Evolutionary conservation across 148 eudicot genomes (phyloP).

Genomic region (Vaccinium vitisidaea): DNA sequence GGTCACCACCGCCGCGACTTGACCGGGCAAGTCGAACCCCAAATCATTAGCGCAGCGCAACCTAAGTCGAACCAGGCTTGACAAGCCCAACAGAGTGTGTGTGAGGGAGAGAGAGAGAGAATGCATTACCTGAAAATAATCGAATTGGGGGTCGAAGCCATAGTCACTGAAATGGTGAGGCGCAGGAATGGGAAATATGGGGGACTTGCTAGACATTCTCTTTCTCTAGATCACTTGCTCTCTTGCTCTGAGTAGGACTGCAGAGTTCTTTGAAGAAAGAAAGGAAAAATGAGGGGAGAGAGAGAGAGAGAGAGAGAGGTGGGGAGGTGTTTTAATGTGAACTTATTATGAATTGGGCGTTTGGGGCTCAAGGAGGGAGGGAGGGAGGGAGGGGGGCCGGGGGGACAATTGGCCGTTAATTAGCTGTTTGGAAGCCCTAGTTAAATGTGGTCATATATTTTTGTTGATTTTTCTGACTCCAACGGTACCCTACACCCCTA

Average conservation of each 20-base stretch:
- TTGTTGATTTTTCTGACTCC: too few species aligned
- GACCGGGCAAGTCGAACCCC: too few species aligned
- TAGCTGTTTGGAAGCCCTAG: too few species aligned
- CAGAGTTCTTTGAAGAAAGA: too few species aligned
- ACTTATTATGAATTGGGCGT: background rate
- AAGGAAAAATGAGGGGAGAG: background rate
- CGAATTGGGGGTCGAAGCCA: conserved; percentile 82
- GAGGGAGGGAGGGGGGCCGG: too few species aligned
- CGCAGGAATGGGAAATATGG: conserved; percentile 57
- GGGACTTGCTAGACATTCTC: conserved; percentile 43
- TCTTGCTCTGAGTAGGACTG: background rate
- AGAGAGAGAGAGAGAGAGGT: background rate
- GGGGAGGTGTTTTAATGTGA: background rate
- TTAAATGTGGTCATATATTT: too few species aligned
- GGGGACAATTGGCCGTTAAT: too few species aligned
- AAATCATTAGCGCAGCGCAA: too few species aligned
- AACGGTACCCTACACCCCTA: too few species aligned
- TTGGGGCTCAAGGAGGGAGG: background rate
- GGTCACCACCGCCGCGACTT: too few species aligned
- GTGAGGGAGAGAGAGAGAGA: background rate
- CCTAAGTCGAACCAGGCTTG: too few species aligned
- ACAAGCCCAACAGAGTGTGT: too few species aligned
- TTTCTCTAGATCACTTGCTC: background rate
- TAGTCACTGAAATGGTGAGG: conserved; percentile 84
- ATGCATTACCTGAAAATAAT: conserved; percentile 66